Percentiles rank a stretch among this genome's conserved stretches.
These are phyloP conservation scores for Cryoendolithus antarcticus DNA, from an alignment of 2,329 filamentous ascomycete species.

Conservation along the genomic window DNA sequence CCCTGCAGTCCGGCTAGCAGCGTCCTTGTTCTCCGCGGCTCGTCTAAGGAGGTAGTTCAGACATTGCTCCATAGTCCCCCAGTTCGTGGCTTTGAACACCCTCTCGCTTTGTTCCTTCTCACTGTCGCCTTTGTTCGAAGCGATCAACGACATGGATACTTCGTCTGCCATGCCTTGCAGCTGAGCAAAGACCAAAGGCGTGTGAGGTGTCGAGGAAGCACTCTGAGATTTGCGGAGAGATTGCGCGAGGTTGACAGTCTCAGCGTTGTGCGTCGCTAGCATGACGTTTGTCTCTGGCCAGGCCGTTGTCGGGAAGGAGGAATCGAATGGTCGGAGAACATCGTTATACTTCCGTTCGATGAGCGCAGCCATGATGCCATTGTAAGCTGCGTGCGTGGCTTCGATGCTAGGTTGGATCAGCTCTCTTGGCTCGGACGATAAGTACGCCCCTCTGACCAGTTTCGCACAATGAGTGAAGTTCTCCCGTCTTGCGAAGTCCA, in stretches of 20 bases:
- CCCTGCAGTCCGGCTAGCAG: conserved; percentile 41
- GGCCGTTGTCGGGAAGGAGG: conserved; percentile 15
- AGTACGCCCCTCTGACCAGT: conserved; percentile 45
- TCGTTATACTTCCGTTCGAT: conserved; percentile 51
- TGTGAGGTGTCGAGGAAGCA: conserved; percentile 27
- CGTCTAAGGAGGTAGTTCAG: conserved; percentile 57
- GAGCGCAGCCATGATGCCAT: conserved; percentile 56
- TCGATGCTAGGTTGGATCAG: conserved; percentile 43
- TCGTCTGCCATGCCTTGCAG: conserved; percentile 95
- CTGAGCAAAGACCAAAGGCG: conserved; percentile 56
- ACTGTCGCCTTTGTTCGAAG: conserved; percentile 22
- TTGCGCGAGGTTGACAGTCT: conserved; percentile 49
- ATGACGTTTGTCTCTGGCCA: conserved; percentile 46
- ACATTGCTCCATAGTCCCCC: conserved; percentile 56
- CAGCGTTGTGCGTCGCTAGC: conserved; percentile 71
- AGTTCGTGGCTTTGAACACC: conserved; percentile 45
- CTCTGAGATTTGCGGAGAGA: conserved; percentile 36
- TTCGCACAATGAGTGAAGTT: conserved; percentile 44
- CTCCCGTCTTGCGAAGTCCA: conserved; percentile 33
- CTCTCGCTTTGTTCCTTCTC: conserved; percentile 28
- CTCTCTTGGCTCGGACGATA: conserved; percentile 36
- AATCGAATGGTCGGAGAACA: conserved; percentile 32
- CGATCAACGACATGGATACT: conserved; percentile 50
- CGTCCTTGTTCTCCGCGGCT: conserved; percentile 51
- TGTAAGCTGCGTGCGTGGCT: conserved; percentile 51